Evolutionary conservation across 257 asterid genomes (phyloP).

Genomic region (Solanum piurae): DNA sequence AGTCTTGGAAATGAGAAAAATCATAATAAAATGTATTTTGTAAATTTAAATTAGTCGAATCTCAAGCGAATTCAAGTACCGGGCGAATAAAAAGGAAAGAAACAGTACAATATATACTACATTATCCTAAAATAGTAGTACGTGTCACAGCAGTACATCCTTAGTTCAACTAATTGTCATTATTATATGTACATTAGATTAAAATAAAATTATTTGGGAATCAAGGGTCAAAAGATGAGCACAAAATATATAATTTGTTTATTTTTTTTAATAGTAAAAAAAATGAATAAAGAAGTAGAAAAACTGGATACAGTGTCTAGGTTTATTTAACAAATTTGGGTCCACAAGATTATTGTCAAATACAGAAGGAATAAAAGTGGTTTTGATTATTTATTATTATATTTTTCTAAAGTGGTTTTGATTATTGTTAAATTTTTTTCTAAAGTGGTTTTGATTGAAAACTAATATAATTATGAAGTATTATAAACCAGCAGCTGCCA

Average conservation of each 20-base stretch:
- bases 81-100: neutral
- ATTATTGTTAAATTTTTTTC: neutral
- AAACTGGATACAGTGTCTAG: neutral
- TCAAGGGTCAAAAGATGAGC: neutral
- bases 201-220: neutral
- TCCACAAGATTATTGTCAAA: neutral
- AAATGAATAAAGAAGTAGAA: neutral
- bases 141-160: neutral
- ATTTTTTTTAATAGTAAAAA: neutral
- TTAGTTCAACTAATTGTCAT: neutral
- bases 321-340: neutral
- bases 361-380: neutral
- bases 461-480: neutral
- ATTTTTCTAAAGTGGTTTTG: neutral
- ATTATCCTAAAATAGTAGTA: neutral
- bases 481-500: neutral
- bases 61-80: accelerated
- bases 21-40: too few species aligned
- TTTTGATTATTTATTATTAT: neutral
- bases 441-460: neutral
- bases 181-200: neutral
- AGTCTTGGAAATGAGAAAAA: neutral
- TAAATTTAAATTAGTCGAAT: too few species aligned
- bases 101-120: neutral
- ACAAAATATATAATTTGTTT: neutral